Conservation (phyloP, 1,284 basidiomycete genomes). For the Cutaneotrichosporon spelunceum region DNA sequence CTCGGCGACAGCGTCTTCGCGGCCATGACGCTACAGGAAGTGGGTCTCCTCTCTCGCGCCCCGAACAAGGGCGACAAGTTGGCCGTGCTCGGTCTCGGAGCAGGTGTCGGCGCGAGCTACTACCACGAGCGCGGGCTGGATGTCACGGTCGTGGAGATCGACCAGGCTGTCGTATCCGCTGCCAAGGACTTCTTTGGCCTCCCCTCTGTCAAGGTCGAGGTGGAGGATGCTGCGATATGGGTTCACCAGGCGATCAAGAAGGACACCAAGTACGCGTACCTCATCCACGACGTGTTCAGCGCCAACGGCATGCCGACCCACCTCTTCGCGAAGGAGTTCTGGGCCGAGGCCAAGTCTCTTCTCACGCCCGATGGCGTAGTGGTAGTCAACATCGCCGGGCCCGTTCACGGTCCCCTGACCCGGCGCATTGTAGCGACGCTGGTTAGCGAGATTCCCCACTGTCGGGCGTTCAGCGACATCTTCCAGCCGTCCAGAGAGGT, state of each 20-base stretch:
- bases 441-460: constrained; percentile 64
- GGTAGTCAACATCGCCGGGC: constrained; percentile 74
- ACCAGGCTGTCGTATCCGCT: constrained; percentile 79
- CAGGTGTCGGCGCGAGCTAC: constrained; percentile 71
- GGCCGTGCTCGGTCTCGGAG: constrained; percentile 64
- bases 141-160: constrained; percentile 63
- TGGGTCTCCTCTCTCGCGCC: constrained; percentile 44
- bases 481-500: constrained; percentile 50
- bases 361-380: constrained; percentile 71
- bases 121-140: constrained; percentile 65
- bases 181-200: constrained; percentile 74
- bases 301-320: constrained; percentile 79
- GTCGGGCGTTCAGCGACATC: constrained; percentile 74
- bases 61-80: constrained; percentile 22
- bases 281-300: constrained; percentile 88
- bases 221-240: constrained; percentile 72
- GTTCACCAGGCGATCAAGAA: constrained; percentile 53
- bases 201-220: constrained; percentile 57
- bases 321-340: constrained; percentile 77
- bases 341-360: constrained; percentile 63
- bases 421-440: constrained; percentile 68
- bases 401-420: constrained; percentile 61
- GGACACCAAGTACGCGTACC: constrained; percentile 61
- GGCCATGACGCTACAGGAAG: background rate
- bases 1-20: constrained; percentile 56